phyloP scores from a whole-genome alignment of 2,329 filamentous ascomycete species.

The Cryphonectria radicalis region DNA sequence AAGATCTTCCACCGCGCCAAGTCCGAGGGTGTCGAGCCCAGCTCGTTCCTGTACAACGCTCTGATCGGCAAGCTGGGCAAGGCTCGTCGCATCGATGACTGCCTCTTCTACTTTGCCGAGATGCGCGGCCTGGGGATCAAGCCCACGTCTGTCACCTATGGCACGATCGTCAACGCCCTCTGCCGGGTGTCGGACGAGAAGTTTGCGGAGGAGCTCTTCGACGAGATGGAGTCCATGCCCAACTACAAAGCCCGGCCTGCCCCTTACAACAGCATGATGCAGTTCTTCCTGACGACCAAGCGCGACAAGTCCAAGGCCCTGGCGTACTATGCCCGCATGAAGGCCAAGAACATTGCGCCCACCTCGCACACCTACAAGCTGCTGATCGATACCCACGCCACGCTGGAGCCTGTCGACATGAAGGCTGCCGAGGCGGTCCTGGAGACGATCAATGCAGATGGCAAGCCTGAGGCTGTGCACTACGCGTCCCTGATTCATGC shows the following conservation, averaged over 20 bases:
- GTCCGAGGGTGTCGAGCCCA: conserved; percentile 91
- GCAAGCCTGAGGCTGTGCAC: conserved; percentile 87
- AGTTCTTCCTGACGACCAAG: conserved; percentile 98
- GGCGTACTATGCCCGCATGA: conserved; percentile 94
- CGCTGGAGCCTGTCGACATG: conserved; percentile 90
- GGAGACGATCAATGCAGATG: conserved; percentile 72
- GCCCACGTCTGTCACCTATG: conserved; percentile 96
- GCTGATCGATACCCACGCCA: conserved; percentile 92
- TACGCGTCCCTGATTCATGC: conserved; percentile 96
- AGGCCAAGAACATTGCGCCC: conserved; percentile 80
- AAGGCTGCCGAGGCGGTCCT: conserved; percentile 82
- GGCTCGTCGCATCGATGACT: conserved; percentile 96
- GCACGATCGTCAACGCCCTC: conserved; percentile 95
- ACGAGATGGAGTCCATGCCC: conserved; percentile 98
- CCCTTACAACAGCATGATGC: conserved; percentile 99
- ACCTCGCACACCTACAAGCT: conserved; percentile 98
- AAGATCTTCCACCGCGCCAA: conserved; percentile 97
- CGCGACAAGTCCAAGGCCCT: conserved; percentile 93
- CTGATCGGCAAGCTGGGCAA: conserved; percentile 98
- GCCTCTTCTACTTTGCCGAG: conserved; percentile 95
- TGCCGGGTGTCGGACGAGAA: conserved; percentile 97
- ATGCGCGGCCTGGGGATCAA: conserved; percentile 94
- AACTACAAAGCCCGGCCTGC: conserved; percentile 98
- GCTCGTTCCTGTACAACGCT: conserved; percentile 97
- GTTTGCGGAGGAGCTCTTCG: conserved; percentile 95